Evolutionary conservation across 2,329 filamentous ascomycete species (phyloP), one percentile per base, ranked within the genome.

Genomic region (Onygenales sp.): DNA sequence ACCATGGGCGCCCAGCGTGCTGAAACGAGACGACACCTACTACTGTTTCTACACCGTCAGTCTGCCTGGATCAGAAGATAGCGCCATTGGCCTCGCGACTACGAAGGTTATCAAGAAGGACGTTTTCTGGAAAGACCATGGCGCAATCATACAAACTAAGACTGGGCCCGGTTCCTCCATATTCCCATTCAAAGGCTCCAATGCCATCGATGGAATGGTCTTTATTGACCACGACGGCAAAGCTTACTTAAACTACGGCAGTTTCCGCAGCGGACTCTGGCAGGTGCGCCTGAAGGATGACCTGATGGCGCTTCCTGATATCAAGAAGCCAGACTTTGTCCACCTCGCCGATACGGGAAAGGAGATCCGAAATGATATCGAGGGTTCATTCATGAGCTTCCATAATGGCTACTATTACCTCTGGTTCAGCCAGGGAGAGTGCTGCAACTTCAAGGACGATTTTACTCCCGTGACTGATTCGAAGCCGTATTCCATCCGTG

Each of bases 391-490:
- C 52, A 65, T 72, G 60, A 70, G 60, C 46, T 71, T 63, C 31
- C 59, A 56, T 4, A 59, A 60, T 2, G 65, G 63, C 1, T 71
- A 64, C 44, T 72, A 71, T 57, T 72, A 72, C 55, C 39, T 62
- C 17, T 72, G 69, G 68, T 70, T 68, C 47, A 71, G 69, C 49
- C 62, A 65, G 52, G 70, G 70, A 10, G 59, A 64, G n/a, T 71
- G 69, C 51, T 71, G 70, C 52, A 54, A 57, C 1, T 67, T 71
- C 39, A n/a, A 58, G 6, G 36, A 53, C 44, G 44, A 47, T 47
- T 17, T 47, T 5, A 33, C 44, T 6, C 44, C 44, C 2, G 44
- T n/a, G 13, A 47, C 33, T 31, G 44, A 32, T 34, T 17, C 31
- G 17, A 32, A 47, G 8, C 36, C 36, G 36, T 39, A 39, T 54